These are phyloP conservation scores for Epichloe coenophiala DNA, from an alignment of 2,329 filamentous ascomycete genomes.

Conservation along the genomic window DNA sequence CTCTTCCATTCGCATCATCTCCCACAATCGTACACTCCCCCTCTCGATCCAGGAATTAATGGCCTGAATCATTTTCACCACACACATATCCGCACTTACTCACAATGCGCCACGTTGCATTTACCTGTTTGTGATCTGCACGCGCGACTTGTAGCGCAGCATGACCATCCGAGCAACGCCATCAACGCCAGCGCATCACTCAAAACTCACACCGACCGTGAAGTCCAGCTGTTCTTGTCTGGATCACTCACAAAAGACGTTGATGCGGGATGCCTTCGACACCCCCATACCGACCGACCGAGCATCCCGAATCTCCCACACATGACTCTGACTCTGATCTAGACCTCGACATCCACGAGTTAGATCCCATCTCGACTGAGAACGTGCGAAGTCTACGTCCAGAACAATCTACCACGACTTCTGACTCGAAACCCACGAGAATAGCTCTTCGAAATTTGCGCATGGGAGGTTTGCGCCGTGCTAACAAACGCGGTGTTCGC, in stretches of 20 bases:
- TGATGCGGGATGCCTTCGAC: slow-evolving; percentile 42
- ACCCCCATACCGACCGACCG: slow-evolving; percentile 37
- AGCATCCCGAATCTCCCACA: slow-evolving; percentile 50
- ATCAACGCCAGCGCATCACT: slow-evolving; percentile 6
- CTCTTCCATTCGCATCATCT: background rate
- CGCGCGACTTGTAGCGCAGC: slow-evolving; percentile 7
- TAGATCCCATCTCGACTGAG: slow-evolving; percentile 48
- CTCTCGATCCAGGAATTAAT: too few relatives aligned
- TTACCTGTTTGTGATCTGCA: slow-evolving; percentile 2
- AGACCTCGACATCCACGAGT: slow-evolving; percentile 69
- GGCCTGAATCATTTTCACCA: background rate
- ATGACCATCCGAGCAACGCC: slow-evolving; percentile 9
- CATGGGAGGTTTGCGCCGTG: slow-evolving; percentile 48
- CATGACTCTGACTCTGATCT: slow-evolving; percentile 60
- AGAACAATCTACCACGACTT: slow-evolving; percentile 20
- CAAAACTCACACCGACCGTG: slow-evolving; percentile 7
- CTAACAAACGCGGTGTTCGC: slow-evolving; percentile 37
- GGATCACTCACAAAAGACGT: background rate
- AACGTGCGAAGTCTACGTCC: slow-evolving; percentile 18
- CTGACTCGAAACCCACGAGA: slow-evolving; percentile 36
- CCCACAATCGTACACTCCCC: background rate
- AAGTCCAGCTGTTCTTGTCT: slow-evolving; percentile 5
- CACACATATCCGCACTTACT: background rate
- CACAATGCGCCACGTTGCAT: slow-evolving; percentile 7
- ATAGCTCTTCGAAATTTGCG: slow-evolving; percentile 62